These are phyloP conservation scores for Aquanectria penicillioides DNA, from an alignment of 2,329 filamentous ascomycete species.

Conservation along the genomic window DNA sequence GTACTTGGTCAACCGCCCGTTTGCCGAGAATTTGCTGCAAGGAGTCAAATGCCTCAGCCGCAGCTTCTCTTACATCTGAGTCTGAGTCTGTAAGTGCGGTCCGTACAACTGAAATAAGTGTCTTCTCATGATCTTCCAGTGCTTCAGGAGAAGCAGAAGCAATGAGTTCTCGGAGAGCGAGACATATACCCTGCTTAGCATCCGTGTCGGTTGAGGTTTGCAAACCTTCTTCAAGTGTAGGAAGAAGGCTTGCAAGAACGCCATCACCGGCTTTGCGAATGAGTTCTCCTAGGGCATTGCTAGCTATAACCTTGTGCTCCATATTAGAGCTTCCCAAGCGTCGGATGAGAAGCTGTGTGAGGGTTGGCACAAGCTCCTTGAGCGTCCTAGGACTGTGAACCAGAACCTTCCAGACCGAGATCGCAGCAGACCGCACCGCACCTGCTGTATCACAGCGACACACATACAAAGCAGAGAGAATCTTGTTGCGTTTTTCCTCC, in stretches of 20 bases:
- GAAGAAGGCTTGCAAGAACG: constrained; percentile 86
- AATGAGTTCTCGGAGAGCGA: constrained; percentile 94
- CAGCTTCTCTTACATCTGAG: constrained; percentile 90
- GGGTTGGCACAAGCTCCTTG: constrained; percentile 93
- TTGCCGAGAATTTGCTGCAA: constrained; percentile 95
- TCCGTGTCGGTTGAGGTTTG: constrained; percentile 90
- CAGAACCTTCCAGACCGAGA: constrained; percentile 96
- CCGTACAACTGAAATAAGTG: constrained; percentile 91
- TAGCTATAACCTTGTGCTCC: constrained; percentile 99
- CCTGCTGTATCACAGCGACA: constrained; percentile 97
- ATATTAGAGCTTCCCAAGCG: constrained; percentile 95
- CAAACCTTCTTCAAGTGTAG: constrained; percentile 91
- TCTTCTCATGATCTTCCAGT: constrained; percentile 94
- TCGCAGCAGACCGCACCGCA: constrained; percentile 87
- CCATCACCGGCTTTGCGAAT: constrained; percentile 97
- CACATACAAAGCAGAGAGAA: constrained; percentile 96
- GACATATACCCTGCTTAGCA: constrained; percentile 96
- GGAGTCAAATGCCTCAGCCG: constrained; percentile 96
- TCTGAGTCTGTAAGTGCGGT: constrained; percentile 92
- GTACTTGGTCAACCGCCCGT: constrained; percentile 91
- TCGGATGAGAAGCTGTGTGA: constrained; percentile 93
- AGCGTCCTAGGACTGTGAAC: constrained; percentile 92
- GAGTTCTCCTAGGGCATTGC: constrained; percentile 94
- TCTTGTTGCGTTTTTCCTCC: constrained; percentile 97
- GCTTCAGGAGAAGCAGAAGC: constrained; percentile 87